Evolutionary conservation across 768 basidiomycete species (phyloP), one percentile per base, ranked within the genome.

Genomic region (Boletus bicolor): DNA sequence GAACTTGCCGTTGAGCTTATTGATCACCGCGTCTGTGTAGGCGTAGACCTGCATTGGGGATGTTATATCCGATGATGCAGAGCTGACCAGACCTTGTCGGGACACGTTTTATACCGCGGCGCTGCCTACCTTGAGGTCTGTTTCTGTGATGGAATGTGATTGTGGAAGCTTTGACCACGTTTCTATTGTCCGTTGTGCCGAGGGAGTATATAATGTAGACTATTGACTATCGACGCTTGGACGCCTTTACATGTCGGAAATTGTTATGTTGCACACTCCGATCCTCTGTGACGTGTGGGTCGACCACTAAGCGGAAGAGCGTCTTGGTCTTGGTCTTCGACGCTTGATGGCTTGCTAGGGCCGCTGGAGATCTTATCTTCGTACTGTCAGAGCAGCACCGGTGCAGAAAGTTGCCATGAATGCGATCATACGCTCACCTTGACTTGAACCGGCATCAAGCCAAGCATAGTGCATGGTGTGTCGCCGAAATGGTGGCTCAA

Each of bases 11-110:
- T 21, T 34, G 50, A 52, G 53, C 30, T 7, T 44, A 4, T 36
- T 2, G 11, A 61, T 15, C 26, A 44, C 53, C 5, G 55, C 45
- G 17, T 55, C 46, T 2, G 59, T 44, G 37, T 51, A 59, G 2
- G n/a, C 5, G 26, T 53, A 42, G 14, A 41, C 28, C n/a, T 53
- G 50, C 57, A 59, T 59, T 4, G 0, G 9, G 37, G 24, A 17
- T 14, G 12, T 28, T 39, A 38, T 3, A 55, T 41, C 7, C 7
- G 10, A 32, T 19, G 32, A 5, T 17, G 32, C 48, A 12, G 11
- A 45, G 37, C 51, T 36, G 19, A 14, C 6, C 15, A 24, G 35
- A 37, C 7, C 17, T 6, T 7, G 50, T 7, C 5, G 15, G 38
- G 24, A 17, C 34, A 7, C 21, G n/a, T 32, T 57, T 58, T 52